Conservation (phyloP, 768 basidiomycete genomes). For the Austroboletus festivus region DNA sequence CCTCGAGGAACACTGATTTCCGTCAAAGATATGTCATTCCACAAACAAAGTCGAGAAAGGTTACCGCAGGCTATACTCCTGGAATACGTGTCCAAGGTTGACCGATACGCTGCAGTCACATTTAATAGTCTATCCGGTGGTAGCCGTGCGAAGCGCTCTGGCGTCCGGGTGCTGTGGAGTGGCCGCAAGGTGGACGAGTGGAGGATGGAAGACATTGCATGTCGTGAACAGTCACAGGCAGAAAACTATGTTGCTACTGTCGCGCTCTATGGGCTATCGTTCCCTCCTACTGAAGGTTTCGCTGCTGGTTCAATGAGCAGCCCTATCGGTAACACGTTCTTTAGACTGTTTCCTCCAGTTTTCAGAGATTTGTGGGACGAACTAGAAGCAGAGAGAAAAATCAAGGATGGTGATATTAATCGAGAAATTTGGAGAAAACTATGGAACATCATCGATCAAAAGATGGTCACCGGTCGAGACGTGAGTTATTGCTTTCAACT, state of each 20-base stretch:
- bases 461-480: slow-evolving; percentile 41
- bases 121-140: slow-evolving; percentile 63
- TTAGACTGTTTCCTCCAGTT: slow-evolving; percentile 73
- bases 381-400: slow-evolving; percentile 63
- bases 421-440: slow-evolving; percentile 69
- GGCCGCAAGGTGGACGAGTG: slow-evolving; percentile 59
- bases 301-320: slow-evolving; percentile 45
- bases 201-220: slow-evolving; percentile 84
- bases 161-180: slow-evolving; percentile 72
- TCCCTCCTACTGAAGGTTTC: slow-evolving; percentile 62
- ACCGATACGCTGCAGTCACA: slow-evolving; percentile 71
- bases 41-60: slow-evolving; percentile 80
- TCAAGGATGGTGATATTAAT: slow-evolving; percentile 60
- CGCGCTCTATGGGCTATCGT: slow-evolving; percentile 77
- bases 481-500: slow-evolving; percentile 31
- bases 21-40: slow-evolving; percentile 71
- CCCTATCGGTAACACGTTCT: slow-evolving; percentile 57
- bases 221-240: slow-evolving; percentile 72
- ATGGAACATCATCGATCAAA: slow-evolving; percentile 59
- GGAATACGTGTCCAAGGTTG: slow-evolving; percentile 63
- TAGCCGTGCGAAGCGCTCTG: slow-evolving; percentile 74
- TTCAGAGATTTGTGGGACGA: slow-evolving; percentile 94
- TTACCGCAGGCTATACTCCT: slow-evolving; percentile 73
- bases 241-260: slow-evolving; percentile 87
- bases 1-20: slow-evolving; percentile 49